Conservation (phyloP, 192 early-diverging fungal species). For the Pilobolus umbonatus region DNA sequence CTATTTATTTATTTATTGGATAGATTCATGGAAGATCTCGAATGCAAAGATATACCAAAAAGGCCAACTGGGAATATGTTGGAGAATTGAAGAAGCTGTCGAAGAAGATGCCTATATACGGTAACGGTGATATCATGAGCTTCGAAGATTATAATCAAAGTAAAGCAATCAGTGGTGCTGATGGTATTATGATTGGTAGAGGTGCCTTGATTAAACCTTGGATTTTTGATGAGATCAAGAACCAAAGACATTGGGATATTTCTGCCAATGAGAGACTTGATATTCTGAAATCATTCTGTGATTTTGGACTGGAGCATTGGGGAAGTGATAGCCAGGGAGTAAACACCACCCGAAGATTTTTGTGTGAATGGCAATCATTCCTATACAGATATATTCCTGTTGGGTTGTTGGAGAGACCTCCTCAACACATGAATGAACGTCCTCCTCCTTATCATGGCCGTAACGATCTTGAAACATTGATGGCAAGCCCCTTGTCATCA, state of each 20-base stretch:
- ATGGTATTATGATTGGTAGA: conserved; percentile 87
- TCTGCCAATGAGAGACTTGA: conserved; percentile 85
- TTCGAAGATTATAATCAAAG: conserved; percentile 79
- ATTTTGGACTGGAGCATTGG: conserved; percentile 95
- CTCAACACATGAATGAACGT: conserved; percentile 89
- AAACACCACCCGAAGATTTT: conserved; percentile 72
- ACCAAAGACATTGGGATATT: conserved; percentile 86
- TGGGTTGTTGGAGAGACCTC: conserved; percentile 86
- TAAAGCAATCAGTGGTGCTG: conserved; percentile 57
- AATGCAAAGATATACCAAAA: conserved; percentile 86
- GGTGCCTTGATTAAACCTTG: conserved; percentile 93
- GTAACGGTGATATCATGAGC: conserved; percentile 79
- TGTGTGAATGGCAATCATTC: conserved; percentile 79
- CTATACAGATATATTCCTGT: conserved; percentile 82
- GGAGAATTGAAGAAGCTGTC: conserved; percentile 42
- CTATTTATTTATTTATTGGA: background rate
- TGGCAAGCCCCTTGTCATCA: conserved; percentile 69
- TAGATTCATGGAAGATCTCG: conserved; percentile 87
- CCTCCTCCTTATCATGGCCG: conserved; percentile 82
- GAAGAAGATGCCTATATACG: conserved; percentile 57
- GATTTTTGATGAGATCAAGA: conserved; percentile 93
- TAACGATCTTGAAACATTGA: conserved; percentile 90
- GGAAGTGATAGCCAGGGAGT: conserved; percentile 85
- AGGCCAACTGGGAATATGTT: conserved; percentile 94
- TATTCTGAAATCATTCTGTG: conserved; percentile 74